Evolutionary conservation across 805 yeast genomes (phyloP), one percentile per base, ranked within the genome.

Genomic region (Metschnikowia matae): DNA sequence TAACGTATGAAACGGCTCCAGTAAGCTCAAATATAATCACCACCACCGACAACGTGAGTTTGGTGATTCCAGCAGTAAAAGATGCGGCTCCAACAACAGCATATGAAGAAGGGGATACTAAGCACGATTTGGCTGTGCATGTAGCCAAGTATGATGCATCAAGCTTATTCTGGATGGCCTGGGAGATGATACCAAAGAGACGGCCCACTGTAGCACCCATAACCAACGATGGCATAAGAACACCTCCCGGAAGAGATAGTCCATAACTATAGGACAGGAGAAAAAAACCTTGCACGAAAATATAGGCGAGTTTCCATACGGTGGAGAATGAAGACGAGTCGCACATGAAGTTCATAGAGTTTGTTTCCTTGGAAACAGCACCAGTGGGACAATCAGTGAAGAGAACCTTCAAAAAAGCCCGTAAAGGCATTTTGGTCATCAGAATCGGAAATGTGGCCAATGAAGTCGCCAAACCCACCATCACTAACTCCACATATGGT

Each of bases 31-130:
- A 86, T 54, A 88, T 74, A 23, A 89, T 81, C 6, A 89, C 91
- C 15, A 88, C 96, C 6, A 85, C 83, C 40, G 89, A 79, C 54
- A 88, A 84, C 3, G 91, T 87, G 68, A 89, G 78, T 55, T 88
- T 81, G 3, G 96, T 87, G 14, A 85, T 82, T 4, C 96, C 95
- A 0, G 94, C 81, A 56, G 88, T 72, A 49, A 87, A 85, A 0
- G 96, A 77, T 0, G 90, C 96, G 0, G 96, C 89, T 0, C 96
- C 96, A 20, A 89, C 88, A 8, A 89, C 85, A 0, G 96, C 96
- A 62, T 89, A 89, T 0, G 91, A 88, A 0, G 94, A 91, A 0
- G 95, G 95, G 1, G 90, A 85, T 8, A 89, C 82, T 57, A 94
- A 83, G 50, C 78, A 66, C 50, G 78, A 64, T 44, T 69, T 71